Base-by-base conservation (phyloP, 768 basidiomycete genomes). In the Lentinula aciculospora region DNA sequence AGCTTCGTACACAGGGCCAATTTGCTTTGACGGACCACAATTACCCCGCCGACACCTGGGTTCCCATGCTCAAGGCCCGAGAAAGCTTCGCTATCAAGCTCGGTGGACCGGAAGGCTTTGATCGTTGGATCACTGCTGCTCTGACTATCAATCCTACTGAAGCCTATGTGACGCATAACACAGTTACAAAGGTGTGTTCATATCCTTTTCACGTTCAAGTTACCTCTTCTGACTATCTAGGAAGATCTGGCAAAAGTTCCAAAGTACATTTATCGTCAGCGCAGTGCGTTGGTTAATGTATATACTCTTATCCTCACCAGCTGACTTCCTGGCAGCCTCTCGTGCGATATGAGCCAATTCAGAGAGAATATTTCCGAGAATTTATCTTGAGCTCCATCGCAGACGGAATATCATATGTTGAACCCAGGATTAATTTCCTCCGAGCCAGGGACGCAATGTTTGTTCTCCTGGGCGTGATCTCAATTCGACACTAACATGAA, bases 241-340 rank as follows among this genome's bases (percentile, higher is more conserved):
- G 12, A 58, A 90, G 88, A 91, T 92, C 48, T 92, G 89, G 89
- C 67, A 81, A 44, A 89, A 89, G 61, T 92, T 92, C 64, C 62
- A 64, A 15, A 81, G 73, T 64, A 84, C 80, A 0, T 84, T 84
- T 62, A 61, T 65, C 15, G 86, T 86, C 66, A 54, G 75, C 70
- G 17, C 15, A 27, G 34, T 49, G 37, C 27, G 12, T 40, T 10
- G 7, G 6, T n/a, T 19, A 21, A 7, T 37, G 29, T 46, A 29
- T n/a, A 1, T 40, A 27, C 12, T 21, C 21, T 19, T 34, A 36
- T n/a, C n/a, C n/a, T n/a, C n/a, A n/a, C n/a, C n/a, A 25, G 7
- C 32, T 36, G 7, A 50, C 45, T 19, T 28, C 46, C 36, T 6
- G 12, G 10, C 15, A 81, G 79, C 75, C 74, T 12, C 59, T 82